These are phyloP conservation scores for Cercospora berteroae DNA, from an alignment of 2,329 filamentous ascomycete species.

Conservation along the genomic window DNA sequence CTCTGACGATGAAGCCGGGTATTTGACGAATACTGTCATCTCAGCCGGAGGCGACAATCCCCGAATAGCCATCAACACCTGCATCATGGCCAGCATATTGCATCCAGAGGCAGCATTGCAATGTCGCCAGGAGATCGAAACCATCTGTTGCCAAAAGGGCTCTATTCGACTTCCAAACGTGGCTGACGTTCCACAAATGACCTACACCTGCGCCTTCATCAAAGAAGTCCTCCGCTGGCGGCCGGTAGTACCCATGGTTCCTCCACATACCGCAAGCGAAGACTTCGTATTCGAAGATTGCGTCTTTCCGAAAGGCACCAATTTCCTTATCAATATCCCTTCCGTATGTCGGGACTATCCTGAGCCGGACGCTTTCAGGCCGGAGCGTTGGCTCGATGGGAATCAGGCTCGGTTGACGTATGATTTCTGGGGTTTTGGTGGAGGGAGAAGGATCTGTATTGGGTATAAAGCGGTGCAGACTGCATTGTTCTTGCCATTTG, in stretches of 20 bases:
- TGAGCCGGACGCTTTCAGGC: slow-evolving; percentile 4
- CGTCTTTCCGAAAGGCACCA: slow-evolving; percentile 14
- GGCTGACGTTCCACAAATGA: slow-evolving; percentile 1
- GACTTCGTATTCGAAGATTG: slow-evolving; percentile 14
- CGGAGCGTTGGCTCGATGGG: slow-evolving; percentile 14
- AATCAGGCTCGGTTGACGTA: slow-evolving; percentile 8
- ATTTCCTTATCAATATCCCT: slow-evolving; percentile 16
- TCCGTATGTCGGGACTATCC: slow-evolving; percentile 14
- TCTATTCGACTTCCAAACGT: slow-evolving; percentile 2
- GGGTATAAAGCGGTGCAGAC: slow-evolving; percentile 16
- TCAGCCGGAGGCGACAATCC: slow-evolving; percentile 19
- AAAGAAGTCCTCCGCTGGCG: slow-evolving; percentile 18
- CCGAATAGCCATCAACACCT: slow-evolving; percentile 18
- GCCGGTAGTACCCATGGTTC: slow-evolving; percentile 14
- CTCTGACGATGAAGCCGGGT: slow-evolving; percentile 14
- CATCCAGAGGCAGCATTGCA: slow-evolving; percentile 1
- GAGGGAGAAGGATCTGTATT: slow-evolving; percentile 16
- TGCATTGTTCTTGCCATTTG: slow-evolving; percentile 13
- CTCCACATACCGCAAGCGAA: slow-evolving; percentile 15
- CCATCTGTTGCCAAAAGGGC: neutral
- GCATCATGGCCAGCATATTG: slow-evolving; percentile 12
- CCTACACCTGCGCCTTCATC: slow-evolving; percentile 17
- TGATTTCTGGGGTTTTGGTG: slow-evolving; percentile 18
- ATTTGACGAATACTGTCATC: slow-evolving; percentile 18
- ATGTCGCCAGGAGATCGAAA: slow-evolving; percentile 10